Evolutionary conservation across 169 alveolate species (phyloP).

Genomic region (Cryptosporidium meleagridis): DNA sequence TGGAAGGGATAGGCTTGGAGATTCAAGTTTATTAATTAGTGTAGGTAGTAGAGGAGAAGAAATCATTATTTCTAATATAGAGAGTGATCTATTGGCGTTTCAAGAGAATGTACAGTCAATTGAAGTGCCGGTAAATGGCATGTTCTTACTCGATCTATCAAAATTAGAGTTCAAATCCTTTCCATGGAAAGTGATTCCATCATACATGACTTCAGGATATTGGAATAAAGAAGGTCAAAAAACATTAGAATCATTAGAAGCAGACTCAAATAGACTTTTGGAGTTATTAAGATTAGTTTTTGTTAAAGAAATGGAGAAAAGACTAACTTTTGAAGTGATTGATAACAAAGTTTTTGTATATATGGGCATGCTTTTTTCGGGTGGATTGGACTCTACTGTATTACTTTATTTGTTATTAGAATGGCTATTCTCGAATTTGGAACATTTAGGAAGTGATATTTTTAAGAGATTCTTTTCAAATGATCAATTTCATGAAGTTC

Average conservation of each 20-base stretch:
- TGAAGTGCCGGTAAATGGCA: slow-evolving; percentile 37
- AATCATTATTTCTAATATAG: slow-evolving; percentile 14
- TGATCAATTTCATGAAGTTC: not conserved
- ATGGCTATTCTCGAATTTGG: slow-evolving; percentile 9
- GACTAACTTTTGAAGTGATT: not conserved
- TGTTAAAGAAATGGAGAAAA: not conserved
- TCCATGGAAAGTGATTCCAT: slow-evolving; percentile 9
- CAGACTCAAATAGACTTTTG: slow-evolving; percentile 15
- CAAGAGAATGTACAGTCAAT: slow-evolving; percentile 20
- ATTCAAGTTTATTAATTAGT: slow-evolving; percentile 40
- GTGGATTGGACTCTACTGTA: slow-evolving; percentile 75
- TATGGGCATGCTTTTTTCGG: slow-evolving; percentile 73
- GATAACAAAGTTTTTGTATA: slow-evolving; percentile 1
- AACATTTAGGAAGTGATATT: not conserved
- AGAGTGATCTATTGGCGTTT: slow-evolving; percentile 2
- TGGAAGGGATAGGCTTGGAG: slow-evolving; percentile 61
- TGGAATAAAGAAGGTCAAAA: slow-evolving; percentile 1
- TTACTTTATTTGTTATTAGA: slow-evolving; percentile 53
- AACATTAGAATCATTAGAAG: not conserved
- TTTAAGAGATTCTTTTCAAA: not conserved
- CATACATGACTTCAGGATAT: not conserved
- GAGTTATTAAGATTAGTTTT: slow-evolving; percentile 19
- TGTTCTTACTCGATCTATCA: slow-evolving; percentile 12
- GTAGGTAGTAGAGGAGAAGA: slow-evolving; percentile 29
- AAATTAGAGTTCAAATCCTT: not conserved